phyloP scores from a whole-genome alignment of 2,329 filamentous ascomycete species.

The Ceratocystis eucalypticola region DNA sequence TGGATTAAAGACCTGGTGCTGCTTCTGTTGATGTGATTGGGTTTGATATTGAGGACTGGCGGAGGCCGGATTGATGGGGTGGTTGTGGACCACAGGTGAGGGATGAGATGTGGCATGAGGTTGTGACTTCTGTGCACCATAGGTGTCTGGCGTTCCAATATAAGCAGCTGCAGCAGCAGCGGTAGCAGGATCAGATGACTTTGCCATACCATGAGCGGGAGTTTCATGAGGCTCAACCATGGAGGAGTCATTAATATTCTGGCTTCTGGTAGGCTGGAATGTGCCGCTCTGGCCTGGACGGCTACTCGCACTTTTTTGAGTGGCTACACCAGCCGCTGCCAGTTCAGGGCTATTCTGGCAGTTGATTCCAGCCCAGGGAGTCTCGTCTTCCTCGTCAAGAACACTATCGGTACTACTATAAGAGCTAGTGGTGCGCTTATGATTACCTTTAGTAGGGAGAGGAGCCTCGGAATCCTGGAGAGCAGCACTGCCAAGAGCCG shows the following conservation, averaged over 20 bases:
- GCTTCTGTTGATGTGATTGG: background rate
- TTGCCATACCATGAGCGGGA: background rate
- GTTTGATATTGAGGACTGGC: slow-evolving; percentile 1
- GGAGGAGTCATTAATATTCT: background rate
- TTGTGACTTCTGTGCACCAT: background rate
- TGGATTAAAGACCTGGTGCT: slow-evolving; percentile 3
- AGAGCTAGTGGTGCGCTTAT: background rate
- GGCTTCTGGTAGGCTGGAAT: background rate
- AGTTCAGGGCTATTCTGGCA: background rate
- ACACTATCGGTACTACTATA: slow-evolving; percentile 62
- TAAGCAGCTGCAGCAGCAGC: background rate
- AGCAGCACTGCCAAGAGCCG: slow-evolving; percentile 2
- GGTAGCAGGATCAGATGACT: background rate
- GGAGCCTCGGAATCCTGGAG: background rate
- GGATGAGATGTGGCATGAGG: slow-evolving; percentile 4
- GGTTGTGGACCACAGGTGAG: background rate
- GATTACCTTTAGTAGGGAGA: background rate
- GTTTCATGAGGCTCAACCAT: background rate
- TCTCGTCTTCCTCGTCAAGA: slow-evolving; percentile 55
- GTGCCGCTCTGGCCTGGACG: background rate
- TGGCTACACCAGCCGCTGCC: background rate
- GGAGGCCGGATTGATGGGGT: background rate
- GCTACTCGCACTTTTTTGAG: background rate
- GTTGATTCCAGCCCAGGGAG: slow-evolving; percentile 10
- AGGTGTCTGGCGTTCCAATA: background rate